A percentile compares a stretch with the other conserved stretches of the same genome.
Conservation (phyloP, 345 rosid species). For the Luvunga scandens region DNA sequence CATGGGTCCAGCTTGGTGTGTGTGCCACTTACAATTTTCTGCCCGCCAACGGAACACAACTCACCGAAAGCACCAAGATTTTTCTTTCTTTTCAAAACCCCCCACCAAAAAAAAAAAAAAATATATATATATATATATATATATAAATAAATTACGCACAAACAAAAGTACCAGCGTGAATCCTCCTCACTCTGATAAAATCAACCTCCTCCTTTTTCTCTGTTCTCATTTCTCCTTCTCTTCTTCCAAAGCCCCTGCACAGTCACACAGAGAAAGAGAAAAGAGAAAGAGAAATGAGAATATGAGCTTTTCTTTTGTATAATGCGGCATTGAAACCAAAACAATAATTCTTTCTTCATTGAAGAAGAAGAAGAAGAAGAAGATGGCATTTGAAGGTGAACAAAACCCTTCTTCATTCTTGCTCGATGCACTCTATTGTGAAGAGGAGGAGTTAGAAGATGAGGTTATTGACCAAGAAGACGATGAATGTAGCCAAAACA, state of each 20-base stretch:
- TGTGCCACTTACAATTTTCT: conserved; percentile 37
- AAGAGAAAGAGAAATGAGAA: conserved; percentile 29
- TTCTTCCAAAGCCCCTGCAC: conserved; percentile 13
- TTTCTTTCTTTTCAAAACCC: conserved; percentile 10
- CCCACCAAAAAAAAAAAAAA: no score
- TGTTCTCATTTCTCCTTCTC: conserved; percentile 22
- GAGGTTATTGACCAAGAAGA: conserved; percentile 24
- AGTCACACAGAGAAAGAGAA: conserved; percentile 12
- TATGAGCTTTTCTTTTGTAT: conserved; percentile 19
- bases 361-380: conserved; percentile 44
- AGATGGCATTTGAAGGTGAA: conserved; percentile 5
- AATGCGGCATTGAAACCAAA: conserved; percentile 28
- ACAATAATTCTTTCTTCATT: conserved; percentile 28
- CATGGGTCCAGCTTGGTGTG: conserved; percentile 48
- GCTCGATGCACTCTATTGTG: conserved; percentile 68
- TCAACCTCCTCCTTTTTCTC: conserved; percentile 28
- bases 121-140: background rate
- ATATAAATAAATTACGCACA: background rate
- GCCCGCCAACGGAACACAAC: conserved; percentile 34
- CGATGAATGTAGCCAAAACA: background rate
- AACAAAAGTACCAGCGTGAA: conserved; percentile 50
- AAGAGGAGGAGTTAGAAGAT: conserved; percentile 56
- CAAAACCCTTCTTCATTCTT: conserved; percentile 30
- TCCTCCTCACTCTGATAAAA: conserved; percentile 47
- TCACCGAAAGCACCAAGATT: conserved; percentile 40